A percentile compares a stretch with the other conserved stretches of the same genome.
phyloP scores from a whole-genome alignment of 1,284 basidiomycete species.

The Ganoderma sinense region DNA sequence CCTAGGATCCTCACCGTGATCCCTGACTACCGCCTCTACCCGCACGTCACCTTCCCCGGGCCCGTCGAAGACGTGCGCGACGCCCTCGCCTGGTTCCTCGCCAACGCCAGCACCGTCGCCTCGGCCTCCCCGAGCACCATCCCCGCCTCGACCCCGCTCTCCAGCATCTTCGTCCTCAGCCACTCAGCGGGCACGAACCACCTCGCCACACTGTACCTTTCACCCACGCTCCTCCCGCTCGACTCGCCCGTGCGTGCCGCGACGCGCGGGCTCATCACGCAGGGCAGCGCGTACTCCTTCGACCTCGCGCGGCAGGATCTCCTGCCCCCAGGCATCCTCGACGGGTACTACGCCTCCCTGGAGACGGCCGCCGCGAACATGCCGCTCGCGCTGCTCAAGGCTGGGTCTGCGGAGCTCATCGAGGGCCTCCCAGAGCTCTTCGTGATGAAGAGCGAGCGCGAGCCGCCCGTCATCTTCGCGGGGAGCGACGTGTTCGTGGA shows the following conservation, averaged over 20 bases:
- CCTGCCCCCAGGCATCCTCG: slow-evolving; percentile 35
- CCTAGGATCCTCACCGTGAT: slow-evolving; percentile 59
- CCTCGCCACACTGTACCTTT: slow-evolving; percentile 51
- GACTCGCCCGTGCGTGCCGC: slow-evolving; percentile 40
- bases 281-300: slow-evolving; percentile 53
- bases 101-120: slow-evolving; percentile 45
- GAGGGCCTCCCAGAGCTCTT: slow-evolving; percentile 52
- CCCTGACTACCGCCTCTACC: slow-evolving; percentile 69
- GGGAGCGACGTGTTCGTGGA: slow-evolving; percentile 45
- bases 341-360: slow-evolving; percentile 53
- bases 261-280: slow-evolving; percentile 55
- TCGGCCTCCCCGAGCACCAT: slow-evolving; percentile 15
- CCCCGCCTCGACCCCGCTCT: slow-evolving; percentile 9
- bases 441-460: slow-evolving; percentile 57
- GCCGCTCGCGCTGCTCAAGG: slow-evolving; percentile 48
- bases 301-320: slow-evolving; percentile 35
- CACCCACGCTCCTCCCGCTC: slow-evolving; percentile 47
- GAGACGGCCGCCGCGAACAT: slow-evolving; percentile 48
- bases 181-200: slow-evolving; percentile 68
- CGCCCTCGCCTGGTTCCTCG: slow-evolving; percentile 60
- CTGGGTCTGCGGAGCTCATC: slow-evolving; percentile 44
- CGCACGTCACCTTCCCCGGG: slow-evolving; percentile 59
- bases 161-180: slow-evolving; percentile 57
- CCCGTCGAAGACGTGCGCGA: slow-evolving; percentile 63
- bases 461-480: slow-evolving; percentile 52